These are phyloP conservation scores for Oryza meridionalis DNA, from an alignment of 176 grass and related monocot species.

Conservation along the genomic window DNA sequence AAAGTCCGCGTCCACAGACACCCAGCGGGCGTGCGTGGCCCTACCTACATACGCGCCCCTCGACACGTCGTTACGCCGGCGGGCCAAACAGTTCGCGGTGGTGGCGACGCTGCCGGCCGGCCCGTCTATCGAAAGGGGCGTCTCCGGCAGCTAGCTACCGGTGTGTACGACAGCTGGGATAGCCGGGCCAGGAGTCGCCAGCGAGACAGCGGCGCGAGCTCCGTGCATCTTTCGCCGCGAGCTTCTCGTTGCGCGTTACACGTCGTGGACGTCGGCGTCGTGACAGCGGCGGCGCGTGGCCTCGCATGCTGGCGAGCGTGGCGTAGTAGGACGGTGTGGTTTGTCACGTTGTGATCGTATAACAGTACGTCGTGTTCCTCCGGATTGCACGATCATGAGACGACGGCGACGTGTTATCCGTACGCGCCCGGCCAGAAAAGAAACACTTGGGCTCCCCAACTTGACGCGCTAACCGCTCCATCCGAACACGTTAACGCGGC, in stretches of 20 bases:
- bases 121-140: background rate
- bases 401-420: conserved; percentile 2
- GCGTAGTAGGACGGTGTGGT: background rate
- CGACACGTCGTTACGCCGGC: conserved; percentile 10
- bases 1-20: conserved; percentile 19
- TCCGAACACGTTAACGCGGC: background rate
- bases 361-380: background rate
- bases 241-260: background rate
- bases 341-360: background rate
- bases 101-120: background rate
- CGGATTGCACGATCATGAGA: background rate
- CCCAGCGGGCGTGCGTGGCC: background rate
- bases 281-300: conserved; percentile 4
- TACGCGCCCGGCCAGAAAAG: conserved; percentile 20
- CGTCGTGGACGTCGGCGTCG: background rate
- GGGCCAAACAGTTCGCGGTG: conserved; percentile 7
- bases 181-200: background rate
- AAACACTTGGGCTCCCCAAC: conserved; percentile 25
- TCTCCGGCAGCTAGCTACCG: background rate
- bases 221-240: background rate
- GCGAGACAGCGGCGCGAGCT: background rate
- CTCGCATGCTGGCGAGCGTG: background rate
- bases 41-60: background rate
- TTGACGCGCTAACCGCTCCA: conserved; percentile 18
- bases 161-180: background rate